phyloP scores from a whole-genome alignment of 176 grass and related monocot genomes.

The Musa troglodytarum region DNA sequence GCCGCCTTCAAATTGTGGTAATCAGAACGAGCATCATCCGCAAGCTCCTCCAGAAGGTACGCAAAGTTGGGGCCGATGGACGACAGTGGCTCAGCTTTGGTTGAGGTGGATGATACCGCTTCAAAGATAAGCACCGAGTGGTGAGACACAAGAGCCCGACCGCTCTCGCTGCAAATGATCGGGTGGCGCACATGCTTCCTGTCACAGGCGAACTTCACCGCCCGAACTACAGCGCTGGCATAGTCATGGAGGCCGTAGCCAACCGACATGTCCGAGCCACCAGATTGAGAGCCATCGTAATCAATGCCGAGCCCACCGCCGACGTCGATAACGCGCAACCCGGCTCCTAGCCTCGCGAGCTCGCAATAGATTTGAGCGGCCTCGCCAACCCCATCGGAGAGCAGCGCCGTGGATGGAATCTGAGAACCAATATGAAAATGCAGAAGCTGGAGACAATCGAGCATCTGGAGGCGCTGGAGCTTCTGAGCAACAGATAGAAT shows the following conservation, averaged over 20 bases:
- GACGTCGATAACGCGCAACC: slow-evolving; percentile 20
- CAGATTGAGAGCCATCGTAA: slow-evolving; percentile 13
- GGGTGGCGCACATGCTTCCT: slow-evolving; percentile 4
- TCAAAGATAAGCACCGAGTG: slow-evolving; percentile 18
- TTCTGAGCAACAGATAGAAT: slow-evolving; percentile 12
- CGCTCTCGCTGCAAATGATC: slow-evolving; percentile 20
- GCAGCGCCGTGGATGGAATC: slow-evolving; percentile 13
- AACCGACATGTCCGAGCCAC: slow-evolving; percentile 10
- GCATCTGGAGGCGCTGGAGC: slow-evolving; percentile 6
- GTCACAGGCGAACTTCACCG: slow-evolving; percentile 7
- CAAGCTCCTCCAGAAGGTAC: neutral
- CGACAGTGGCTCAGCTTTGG: neutral
- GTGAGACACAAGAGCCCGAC: slow-evolving; percentile 14
- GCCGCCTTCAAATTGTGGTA: slow-evolving; percentile 4
- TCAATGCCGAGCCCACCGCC: slow-evolving; percentile 20
- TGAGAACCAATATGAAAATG: slow-evolving; percentile 23
- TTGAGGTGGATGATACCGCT: neutral
- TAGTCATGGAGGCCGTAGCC: slow-evolving; percentile 10
- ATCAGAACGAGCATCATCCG: neutral
- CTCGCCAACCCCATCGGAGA: slow-evolving; percentile 15
- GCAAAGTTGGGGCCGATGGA: neutral
- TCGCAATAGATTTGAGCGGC: slow-evolving; percentile 18
- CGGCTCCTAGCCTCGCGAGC: slow-evolving; percentile 10
- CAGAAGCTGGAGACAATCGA: slow-evolving; percentile 20
- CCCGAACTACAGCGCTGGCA: slow-evolving; percentile 3